A percentile compares a stretch with the other conserved stretches of the same genome.
These are phyloP conservation scores for Cyberlindnera misumaiensis DNA, from an alignment of 805 yeast genomes.

Conservation along the genomic window DNA sequence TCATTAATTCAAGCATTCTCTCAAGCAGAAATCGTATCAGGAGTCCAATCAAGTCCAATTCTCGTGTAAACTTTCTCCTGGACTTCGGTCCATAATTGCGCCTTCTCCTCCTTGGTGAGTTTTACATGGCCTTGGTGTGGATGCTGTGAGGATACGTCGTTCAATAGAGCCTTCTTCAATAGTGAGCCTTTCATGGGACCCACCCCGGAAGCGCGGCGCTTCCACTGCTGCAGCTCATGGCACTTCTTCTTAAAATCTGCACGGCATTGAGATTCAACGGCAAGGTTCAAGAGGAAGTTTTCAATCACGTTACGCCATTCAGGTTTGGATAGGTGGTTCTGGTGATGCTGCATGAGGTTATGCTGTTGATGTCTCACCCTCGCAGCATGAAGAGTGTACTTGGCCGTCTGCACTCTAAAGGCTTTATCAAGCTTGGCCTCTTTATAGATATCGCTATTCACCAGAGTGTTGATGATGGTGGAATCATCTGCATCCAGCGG, in stretches of 20 bases:
- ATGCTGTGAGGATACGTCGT: conserved; percentile 15
- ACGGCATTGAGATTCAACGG: conserved; percentile 67
- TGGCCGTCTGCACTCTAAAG: conserved; percentile 54
- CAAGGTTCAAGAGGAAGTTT: conserved; percentile 56
- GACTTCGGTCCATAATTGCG: conserved; percentile 55
- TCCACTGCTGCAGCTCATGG: conserved; percentile 37
- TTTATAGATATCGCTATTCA: conserved; percentile 53
- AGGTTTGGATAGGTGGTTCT: conserved; percentile 34
- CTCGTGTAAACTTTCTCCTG: conserved; percentile 53
- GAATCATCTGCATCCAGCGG: conserved; percentile 52
- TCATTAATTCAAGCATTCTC: neutral
- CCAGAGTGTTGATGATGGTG: conserved; percentile 41
- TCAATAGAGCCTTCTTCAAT: conserved; percentile 29
- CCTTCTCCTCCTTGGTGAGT: conserved; percentile 50
- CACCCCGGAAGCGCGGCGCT: conserved; percentile 19
- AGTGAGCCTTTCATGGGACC: conserved; percentile 11
- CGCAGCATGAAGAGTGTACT: conserved; percentile 53
- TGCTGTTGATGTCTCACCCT: conserved; percentile 38
- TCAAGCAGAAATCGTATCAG: conserved; percentile 28
- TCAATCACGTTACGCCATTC: conserved; percentile 76
- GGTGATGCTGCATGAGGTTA: conserved; percentile 13
- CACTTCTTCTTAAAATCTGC: conserved; percentile 52
- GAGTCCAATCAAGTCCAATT: conserved; percentile 55
- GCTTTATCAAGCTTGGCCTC: conserved; percentile 52
- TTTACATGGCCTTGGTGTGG: conserved; percentile 3